A percentile compares a stretch with the other conserved stretches of the same genome.
Conservation (phyloP, 257 asterid genomes). For the Solanum lignicaule region DNA sequence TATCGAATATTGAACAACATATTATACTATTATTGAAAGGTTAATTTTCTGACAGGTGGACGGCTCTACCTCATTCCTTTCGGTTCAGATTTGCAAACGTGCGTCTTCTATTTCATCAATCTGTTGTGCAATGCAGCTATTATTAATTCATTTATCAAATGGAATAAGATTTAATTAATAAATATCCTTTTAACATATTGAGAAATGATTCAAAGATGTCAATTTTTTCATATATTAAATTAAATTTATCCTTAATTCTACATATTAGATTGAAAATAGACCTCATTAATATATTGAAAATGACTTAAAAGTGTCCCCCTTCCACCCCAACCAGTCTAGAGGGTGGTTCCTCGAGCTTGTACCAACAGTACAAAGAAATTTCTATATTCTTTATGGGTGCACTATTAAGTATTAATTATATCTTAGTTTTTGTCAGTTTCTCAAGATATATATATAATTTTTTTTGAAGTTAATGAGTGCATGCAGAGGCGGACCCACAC, state of each 20-base stretch:
- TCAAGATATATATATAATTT: no score
- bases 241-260: background rate
- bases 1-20: background rate
- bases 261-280: background rate
- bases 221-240: background rate
- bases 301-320: background rate
- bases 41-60: constrained; percentile 17
- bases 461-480: no score
- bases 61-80: background rate
- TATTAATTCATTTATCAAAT: background rate
- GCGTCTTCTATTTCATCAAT: background rate
- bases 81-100: constrained; percentile 4
- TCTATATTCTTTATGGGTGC: no score
- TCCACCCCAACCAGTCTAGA: fast-evolving
- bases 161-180: background rate
- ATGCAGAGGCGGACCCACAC: no score
- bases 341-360: no score
- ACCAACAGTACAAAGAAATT: no score
- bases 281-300: background rate
- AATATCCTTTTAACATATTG: background rate
- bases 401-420: no score
- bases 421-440: no score
- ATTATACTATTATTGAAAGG: background rate
- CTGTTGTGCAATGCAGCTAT: background rate
- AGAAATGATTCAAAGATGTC: background rate